A percentile compares a stretch with the other conserved stretches of the same genome.
Conservation (phyloP, 140 eudicot species). For the Stevia rebaudiana region DNA sequence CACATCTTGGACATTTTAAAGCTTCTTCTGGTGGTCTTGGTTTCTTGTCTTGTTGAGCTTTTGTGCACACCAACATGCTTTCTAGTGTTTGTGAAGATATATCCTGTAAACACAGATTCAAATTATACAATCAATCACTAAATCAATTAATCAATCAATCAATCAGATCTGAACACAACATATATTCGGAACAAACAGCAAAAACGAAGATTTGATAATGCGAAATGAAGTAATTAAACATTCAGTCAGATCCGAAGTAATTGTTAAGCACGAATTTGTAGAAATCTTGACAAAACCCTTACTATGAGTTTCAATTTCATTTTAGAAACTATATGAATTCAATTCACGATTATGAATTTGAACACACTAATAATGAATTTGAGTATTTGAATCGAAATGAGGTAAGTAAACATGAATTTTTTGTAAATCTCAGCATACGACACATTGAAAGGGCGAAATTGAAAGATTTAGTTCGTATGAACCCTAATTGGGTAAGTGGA, state of each 20-base stretch:
- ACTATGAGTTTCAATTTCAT: not conserved
- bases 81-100: conserved; percentile 69
- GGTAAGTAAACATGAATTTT: not conserved
- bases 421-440: conserved; percentile 13
- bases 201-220: not conserved
- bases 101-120: conserved; percentile 35
- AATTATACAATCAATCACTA: no score
- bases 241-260: no score
- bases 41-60: conserved; percentile 60
- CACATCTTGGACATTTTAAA: conserved; percentile 83
- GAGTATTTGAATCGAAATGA: not conserved
- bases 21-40: conserved; percentile 64
- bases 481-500: conserved; percentile 6
- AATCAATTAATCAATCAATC: no score
- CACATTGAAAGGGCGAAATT: not conserved
- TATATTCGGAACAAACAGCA: not conserved
- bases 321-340: not conserved
- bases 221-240: no score
- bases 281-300: not conserved
- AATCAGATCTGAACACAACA: not conserved
- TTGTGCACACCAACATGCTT: conserved; percentile 76
- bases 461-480: not conserved
- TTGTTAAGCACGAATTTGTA: not conserved
- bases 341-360: not conserved
- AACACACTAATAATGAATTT: no score